Base-by-base conservation (phyloP, 495 filamentous ascomycete genomes). In the Viridothelium virens region DNA sequence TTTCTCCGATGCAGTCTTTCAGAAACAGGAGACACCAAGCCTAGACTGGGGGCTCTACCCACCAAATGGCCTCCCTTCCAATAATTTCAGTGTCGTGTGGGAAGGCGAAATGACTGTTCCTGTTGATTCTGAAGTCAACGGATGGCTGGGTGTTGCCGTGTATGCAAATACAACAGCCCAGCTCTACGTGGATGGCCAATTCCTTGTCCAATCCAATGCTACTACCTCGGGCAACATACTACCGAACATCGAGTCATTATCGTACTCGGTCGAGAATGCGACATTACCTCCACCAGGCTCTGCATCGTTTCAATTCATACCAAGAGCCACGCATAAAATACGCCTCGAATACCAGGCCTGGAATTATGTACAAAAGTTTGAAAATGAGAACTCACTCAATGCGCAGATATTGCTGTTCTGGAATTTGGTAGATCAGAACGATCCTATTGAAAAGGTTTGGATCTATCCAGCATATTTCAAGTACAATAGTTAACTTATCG, bases 261-360 rank as follows among this genome's bases (percentile, higher is more conserved):
- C 63, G 65, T 78, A 74, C 63, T 68, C 53, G 70, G 69, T 61
- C 67, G 70, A 56, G 70, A 74, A 69, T 71, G 70, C 33, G 61
- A 79, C 77, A 10, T 48, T 66, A 2, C 67, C 77, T 14, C 79
- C 79, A 1, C 63, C 73, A 1, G 78, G 76, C 3, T 73, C 75
- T 14, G 67, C 65, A 1, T 66, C 74, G 0, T 81, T 81, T 66
- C 74, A 65, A 2, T 81, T 80, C 39, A 65, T 41, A 38, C 73
- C 73, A 46, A 70, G 70, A 9, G 73, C 65, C 11, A 69, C 39
- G 2, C 76, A 80, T 66, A 69, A 74, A 7, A 69, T 81, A 38
- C 74, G 78, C 34, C 74, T 81, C 48, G 78, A 79, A 62, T 80
- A 77, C 53, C 79, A 80, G 56, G 74, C 78, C 7, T 81, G 72